These are phyloP conservation scores for Clonostachys sp. DNA, from an alignment of 2,329 filamentous ascomycete species.

Conservation along the genomic window DNA sequence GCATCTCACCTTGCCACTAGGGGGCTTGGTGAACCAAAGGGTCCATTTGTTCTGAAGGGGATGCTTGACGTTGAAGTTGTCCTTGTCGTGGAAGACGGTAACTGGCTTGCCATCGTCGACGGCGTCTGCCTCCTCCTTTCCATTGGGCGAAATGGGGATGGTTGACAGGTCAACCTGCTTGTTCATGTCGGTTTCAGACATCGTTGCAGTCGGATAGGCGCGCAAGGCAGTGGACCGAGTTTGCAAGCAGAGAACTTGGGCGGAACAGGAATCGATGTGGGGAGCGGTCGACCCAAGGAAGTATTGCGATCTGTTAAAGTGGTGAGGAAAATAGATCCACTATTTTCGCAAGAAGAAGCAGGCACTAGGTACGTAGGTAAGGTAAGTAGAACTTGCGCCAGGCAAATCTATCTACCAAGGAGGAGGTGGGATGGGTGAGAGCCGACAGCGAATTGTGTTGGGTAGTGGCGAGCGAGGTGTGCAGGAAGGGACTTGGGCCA, in stretches of 20 bases:
- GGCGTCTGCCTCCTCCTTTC: constrained; percentile 42
- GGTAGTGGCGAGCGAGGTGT: neutral
- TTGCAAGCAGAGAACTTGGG: neutral
- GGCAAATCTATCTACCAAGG: no score
- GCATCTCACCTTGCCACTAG: constrained; percentile 77
- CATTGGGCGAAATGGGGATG: constrained; percentile 62
- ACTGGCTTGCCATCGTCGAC: constrained; percentile 58
- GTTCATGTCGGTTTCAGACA: constrained; percentile 28
- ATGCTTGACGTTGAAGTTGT: constrained; percentile 99
- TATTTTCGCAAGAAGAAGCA: neutral
- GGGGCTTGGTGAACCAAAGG: constrained; percentile 98
- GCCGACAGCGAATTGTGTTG: no score
- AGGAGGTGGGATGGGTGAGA: no score
- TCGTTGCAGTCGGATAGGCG: constrained; percentile 17
- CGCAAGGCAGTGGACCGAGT: neutral
- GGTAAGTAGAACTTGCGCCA: neutral
- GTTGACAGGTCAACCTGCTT: constrained; percentile 64
- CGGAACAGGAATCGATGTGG: neutral
- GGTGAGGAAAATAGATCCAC: no score
- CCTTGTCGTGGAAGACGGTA: constrained; percentile 96
- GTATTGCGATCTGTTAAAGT: neutral
- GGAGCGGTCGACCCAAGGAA: neutral
- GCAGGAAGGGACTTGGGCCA: neutral
- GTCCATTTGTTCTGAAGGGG: constrained; percentile 97
- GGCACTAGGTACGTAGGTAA: neutral